Evolutionary conservation across 73 alveolate genomes (phyloP), one percentile per base, ranked within the genome.

Genomic region (Blepharisma stoltei): DNA sequence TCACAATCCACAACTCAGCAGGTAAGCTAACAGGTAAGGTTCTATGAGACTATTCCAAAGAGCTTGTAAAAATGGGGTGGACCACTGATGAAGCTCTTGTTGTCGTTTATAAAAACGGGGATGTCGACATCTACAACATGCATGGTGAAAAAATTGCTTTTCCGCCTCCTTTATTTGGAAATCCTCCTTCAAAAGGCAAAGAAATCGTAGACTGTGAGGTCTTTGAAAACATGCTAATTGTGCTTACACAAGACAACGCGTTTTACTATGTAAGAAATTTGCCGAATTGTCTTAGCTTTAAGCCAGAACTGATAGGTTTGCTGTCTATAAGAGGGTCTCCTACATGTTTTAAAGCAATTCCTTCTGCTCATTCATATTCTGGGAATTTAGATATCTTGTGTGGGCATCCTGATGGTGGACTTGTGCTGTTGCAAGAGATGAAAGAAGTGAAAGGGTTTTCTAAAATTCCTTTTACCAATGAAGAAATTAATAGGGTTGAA

Each of bases 51-150:
- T 60, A 21, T 25, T 9, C 14, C 52, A 60, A 37, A 60, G 52
- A 60, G 52, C 21, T 60, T 60, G 76, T 60, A 11, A 21, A 21
- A 25, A 60, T 60, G 76, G 76, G 76, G 5, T 60, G 76, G 4
- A 60, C 76, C n/a, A 60, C 14, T 60, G 76, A 60, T 60, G 76
- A 60, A 60, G 21, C n/a, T 11, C 52, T 60, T 21, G 76, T 60
- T 20, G 20, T 60, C 14, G 76, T 60, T 11, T 60, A 11, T 37
- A 21, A n/a, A 21, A 27, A 60, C 21, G 76, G 76, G 4, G 76
- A 60, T 21, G 21, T 60, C 76, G 52, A 60, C 14, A n/a, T 60
- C 21, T 27, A 21, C 4, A 27, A 20, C 21, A 60, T 60, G 21
- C 41, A 37, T 25, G 76, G 55, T 60, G 76, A 60, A 27, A 60